Conservation (phyloP, 2,329 filamentous ascomycete species). For the Blastomyces parvus region DNA sequence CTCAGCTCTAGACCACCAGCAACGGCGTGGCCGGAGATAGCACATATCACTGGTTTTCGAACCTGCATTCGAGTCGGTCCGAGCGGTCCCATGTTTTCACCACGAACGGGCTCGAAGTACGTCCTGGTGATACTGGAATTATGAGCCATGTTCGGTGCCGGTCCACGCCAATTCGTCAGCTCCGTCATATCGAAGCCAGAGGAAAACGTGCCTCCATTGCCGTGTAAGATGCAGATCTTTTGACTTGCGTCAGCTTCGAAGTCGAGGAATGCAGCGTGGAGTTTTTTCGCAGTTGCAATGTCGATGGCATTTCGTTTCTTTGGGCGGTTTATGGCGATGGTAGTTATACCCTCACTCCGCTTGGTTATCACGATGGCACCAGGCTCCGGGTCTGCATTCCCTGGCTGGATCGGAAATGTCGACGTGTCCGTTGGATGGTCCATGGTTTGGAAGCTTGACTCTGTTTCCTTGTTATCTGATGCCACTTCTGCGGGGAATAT, state of each 20-base stretch:
- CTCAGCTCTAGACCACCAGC: slow-evolving; percentile 47
- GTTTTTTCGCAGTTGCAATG: slow-evolving; percentile 37
- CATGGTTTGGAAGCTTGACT: not conserved
- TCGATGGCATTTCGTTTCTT: slow-evolving; percentile 46
- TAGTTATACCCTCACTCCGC: slow-evolving; percentile 40
- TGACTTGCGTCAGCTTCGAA: slow-evolving; percentile 45
- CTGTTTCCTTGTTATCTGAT: not conserved
- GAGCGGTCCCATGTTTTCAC: slow-evolving; percentile 41
- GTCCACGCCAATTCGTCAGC: slow-evolving; percentile 24
- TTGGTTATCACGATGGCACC: slow-evolving; percentile 13
- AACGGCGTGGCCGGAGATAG: slow-evolving; percentile 45
- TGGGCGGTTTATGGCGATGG: slow-evolving; percentile 47
- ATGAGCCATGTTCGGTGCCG: not conserved
- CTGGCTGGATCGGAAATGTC: not conserved
- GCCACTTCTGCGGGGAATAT: not conserved
- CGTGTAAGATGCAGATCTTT: slow-evolving; percentile 45
- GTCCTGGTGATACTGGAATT: slow-evolving; percentile 14
- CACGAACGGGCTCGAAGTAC: slow-evolving; percentile 26
- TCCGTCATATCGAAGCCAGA: slow-evolving; percentile 46
- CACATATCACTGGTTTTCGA: slow-evolving; percentile 45
- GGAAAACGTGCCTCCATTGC: slow-evolving; percentile 43
- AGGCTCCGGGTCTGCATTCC: slow-evolving; percentile 5
- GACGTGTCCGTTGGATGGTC: not conserved
- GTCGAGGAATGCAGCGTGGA: slow-evolving; percentile 40
- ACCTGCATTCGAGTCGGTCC: slow-evolving; percentile 44